Evolutionary conservation across 1,284 basidiomycete species (phyloP).

Genomic region (Ustilago esculenta): DNA sequence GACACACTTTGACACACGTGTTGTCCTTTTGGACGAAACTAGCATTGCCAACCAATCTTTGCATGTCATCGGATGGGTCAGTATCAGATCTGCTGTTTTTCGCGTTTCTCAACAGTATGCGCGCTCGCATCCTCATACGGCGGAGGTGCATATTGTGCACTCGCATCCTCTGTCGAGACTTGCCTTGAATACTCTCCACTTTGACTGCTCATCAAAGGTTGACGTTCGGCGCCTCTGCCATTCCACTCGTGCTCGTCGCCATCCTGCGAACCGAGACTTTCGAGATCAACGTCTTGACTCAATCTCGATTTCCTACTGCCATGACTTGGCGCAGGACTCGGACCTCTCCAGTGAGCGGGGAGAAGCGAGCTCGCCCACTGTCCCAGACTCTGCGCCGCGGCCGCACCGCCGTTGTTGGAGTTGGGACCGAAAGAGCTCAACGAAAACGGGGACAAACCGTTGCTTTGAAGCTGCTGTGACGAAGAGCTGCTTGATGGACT

Average conservation of each 20-base stretch:
- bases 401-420: neutral
- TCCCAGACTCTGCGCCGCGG: conserved; percentile 10
- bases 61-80: too few relatives aligned
- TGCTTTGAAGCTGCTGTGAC: conserved; percentile 9
- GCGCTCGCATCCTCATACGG: too few relatives aligned
- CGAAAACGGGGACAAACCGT: conserved; percentile 9
- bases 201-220: neutral
- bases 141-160: too few relatives aligned
- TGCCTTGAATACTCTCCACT: too few relatives aligned
- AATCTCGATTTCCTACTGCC: conserved; percentile 16
- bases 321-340: conserved; percentile 31
- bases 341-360: conserved; percentile 26
- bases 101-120: too few relatives aligned
- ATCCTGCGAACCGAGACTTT: conserved; percentile 22
- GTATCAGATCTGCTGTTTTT: too few relatives aligned
- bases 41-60: too few relatives aligned
- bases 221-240: neutral
- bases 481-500: conserved; percentile 15
- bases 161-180: too few relatives aligned
- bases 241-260: conserved; percentile 8
- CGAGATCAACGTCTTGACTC: conserved; percentile 35
- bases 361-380: conserved; percentile 29
- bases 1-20: too few relatives aligned
- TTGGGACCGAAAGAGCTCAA: neutral
- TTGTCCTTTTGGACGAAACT: too few relatives aligned